Evolutionary conservation across 768 basidiomycete species (phyloP).

Genomic region (Boletus rubroflammeus): DNA sequence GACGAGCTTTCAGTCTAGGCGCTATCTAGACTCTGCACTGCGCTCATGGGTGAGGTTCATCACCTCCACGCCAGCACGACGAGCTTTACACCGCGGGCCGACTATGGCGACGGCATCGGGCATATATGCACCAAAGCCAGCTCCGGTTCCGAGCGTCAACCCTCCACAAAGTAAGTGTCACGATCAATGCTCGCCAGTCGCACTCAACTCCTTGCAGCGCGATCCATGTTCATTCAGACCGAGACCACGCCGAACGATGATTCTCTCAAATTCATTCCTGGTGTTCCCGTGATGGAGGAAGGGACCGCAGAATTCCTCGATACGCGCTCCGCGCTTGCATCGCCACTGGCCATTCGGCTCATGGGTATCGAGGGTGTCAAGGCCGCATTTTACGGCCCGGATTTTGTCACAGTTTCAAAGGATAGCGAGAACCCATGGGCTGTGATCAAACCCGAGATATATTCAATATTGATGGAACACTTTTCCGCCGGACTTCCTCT

Average conservation of each 20-base stretch:
- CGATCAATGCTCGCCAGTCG: neutral
- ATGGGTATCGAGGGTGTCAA: conserved; percentile 93
- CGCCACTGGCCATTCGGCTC: conserved; percentile 90
- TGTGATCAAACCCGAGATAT: conserved; percentile 94
- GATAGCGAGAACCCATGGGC: conserved; percentile 82
- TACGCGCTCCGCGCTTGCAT: conserved; percentile 78
- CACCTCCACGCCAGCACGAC: conserved; percentile 20
- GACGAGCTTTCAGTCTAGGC: conserved; percentile 1
- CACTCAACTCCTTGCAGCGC: conserved; percentile 38
- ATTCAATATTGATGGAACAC: conserved; percentile 93
- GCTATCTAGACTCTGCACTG: conserved; percentile 6
- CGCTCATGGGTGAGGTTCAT: conserved; percentile 22
- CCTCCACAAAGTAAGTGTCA: conserved; percentile 36
- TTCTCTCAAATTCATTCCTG: conserved; percentile 97
- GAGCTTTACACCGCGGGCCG: conserved; percentile 29
- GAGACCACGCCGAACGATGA: conserved; percentile 97
- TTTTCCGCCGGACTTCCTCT: conserved; percentile 89
- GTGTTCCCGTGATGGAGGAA: conserved; percentile 79
- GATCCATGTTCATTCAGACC: conserved; percentile 98
- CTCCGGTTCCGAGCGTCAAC: neutral
- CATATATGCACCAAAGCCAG: conserved; percentile 15
- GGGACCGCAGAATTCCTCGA: conserved; percentile 95
- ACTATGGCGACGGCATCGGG: conserved; percentile 35
- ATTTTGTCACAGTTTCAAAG: conserved; percentile 97
- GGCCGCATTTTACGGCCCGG: conserved; percentile 91